Conservation (phyloP, 768 basidiomycete genomes). For the Pholiota conissans region DNA sequence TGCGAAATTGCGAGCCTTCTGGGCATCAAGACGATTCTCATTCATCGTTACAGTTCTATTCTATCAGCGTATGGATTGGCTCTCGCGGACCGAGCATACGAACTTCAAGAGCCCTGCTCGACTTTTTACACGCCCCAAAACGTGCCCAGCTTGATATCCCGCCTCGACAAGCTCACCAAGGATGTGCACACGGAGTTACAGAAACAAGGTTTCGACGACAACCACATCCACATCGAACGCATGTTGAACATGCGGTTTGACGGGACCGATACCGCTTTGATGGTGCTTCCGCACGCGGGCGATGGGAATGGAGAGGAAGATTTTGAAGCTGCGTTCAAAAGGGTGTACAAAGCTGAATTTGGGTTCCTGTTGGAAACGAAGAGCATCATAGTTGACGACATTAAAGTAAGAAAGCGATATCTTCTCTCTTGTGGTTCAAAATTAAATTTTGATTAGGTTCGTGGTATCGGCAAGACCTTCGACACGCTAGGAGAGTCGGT, state of each 20-base stretch:
- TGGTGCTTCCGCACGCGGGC: slow-evolving; percentile 61
- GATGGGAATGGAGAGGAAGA: slow-evolving; percentile 60
- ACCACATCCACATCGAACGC: slow-evolving; percentile 72
- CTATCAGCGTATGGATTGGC: slow-evolving; percentile 94
- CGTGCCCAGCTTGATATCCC: slow-evolving; percentile 50
- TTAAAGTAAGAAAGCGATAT: slow-evolving; percentile 56
- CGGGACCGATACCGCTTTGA: slow-evolving; percentile 90
- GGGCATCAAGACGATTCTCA: slow-evolving; percentile 84
- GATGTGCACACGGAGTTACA: slow-evolving; percentile 68
- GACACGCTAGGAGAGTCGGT: slow-evolving; percentile 79
- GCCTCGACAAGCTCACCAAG: slow-evolving; percentile 67
- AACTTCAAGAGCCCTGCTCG: slow-evolving; percentile 89
- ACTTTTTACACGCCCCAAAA: slow-evolving; percentile 69
- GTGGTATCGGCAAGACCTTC: slow-evolving; percentile 90
- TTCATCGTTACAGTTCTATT: slow-evolving; percentile 91
- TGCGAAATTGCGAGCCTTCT: slow-evolving; percentile 88
- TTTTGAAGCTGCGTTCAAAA: slow-evolving; percentile 78
- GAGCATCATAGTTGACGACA: slow-evolving; percentile 83
- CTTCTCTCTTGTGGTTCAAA: neutral
- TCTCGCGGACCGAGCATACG: slow-evolving; percentile 81
- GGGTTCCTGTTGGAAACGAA: slow-evolving; percentile 90
- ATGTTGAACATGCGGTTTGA: slow-evolving; percentile 94
- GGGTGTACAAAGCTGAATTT: slow-evolving; percentile 83
- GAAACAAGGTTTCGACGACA: slow-evolving; percentile 78
- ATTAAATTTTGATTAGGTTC: slow-evolving; percentile 48